Evolutionary conservation across 2,329 filamentous ascomycete genomes (phyloP), one percentile per base, ranked within the genome.

Genomic region (Aspergillus sclerotialis): DNA sequence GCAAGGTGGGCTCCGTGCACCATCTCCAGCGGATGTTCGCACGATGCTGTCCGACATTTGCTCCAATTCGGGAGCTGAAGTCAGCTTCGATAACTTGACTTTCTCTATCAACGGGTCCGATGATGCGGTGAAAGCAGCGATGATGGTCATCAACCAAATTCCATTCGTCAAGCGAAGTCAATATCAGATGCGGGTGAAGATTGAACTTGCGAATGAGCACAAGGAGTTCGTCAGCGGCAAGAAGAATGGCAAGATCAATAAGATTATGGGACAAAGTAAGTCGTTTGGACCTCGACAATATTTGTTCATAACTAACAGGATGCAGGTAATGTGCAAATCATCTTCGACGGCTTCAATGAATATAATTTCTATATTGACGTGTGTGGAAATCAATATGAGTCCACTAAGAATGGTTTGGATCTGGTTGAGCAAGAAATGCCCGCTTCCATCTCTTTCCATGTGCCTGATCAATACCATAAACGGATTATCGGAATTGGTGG

Each of bases 341-440:
- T 98, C 44, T 98, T 98, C 49, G 92, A 98, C 58, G 89, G 88
- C 43, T 98, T 96, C 70, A 94, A 95, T 63, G 92, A 98, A 68
- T 98, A 96, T 74, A 96, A 98, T 65, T 98, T 98, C 72, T 94
- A 96, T 64, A 98, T 98, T 46, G 92, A 98, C 56, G 90, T 98
- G 36, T 89, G 92, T 57, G 89, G 86, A 29, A 81, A 81, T 36
- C 84, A 85, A 49, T 96, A 95, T 59, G 89, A 95, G 45, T 88
- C 89, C 3, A 92, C 92, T 65, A 94, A 92, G 68, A 85, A 89
- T 50, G 92, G 92, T 2, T 69, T 98, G 42, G 82, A 84, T 45
- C 76, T 98, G 38, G 92, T 98, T 12, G 92, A 98, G 61, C 89
- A 96, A 65, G 92, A 98, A 65, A 96, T 98, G 89, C 92, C 92